Conservation (phyloP, 768 basidiomycete genomes). For the Collybia nuda region DNA sequence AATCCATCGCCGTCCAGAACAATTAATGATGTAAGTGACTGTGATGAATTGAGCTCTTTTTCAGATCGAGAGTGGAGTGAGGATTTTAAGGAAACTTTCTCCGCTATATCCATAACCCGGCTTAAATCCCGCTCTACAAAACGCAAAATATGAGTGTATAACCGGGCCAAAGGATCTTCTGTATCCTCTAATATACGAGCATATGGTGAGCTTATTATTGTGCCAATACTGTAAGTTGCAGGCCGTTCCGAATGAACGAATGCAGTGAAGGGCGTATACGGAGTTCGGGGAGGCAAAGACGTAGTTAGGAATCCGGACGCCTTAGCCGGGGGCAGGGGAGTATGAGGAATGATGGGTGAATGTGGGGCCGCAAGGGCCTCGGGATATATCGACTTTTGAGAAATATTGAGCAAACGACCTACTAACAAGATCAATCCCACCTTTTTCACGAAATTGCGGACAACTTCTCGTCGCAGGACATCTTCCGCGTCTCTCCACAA, state of each 20-base stretch:
- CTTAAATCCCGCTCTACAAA: slow-evolving; percentile 78
- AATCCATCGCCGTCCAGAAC: slow-evolving; percentile 46
- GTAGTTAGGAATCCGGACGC: slow-evolving; percentile 23
- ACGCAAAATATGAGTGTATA: slow-evolving; percentile 81
- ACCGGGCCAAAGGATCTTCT: slow-evolving; percentile 65
- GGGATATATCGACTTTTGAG: slow-evolving; percentile 66
- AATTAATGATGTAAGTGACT: neutral
- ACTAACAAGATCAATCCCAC: slow-evolving; percentile 32
- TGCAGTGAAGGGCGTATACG: slow-evolving; percentile 53
- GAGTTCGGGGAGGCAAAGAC: slow-evolving; percentile 38
- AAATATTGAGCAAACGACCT: slow-evolving; percentile 4
- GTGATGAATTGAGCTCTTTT: slow-evolving; percentile 11
- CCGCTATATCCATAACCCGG: slow-evolving; percentile 75
- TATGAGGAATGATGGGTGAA: slow-evolving; percentile 76
- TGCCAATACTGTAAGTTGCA: slow-evolving; percentile 21
- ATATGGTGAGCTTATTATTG: slow-evolving; percentile 28
- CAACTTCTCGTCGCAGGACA: slow-evolving; percentile 69
- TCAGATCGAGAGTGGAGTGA: slow-evolving; percentile 20
- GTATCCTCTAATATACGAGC: slow-evolving; percentile 62
- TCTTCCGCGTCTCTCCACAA: slow-evolving; percentile 91
- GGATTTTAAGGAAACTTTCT: slow-evolving; percentile 57
- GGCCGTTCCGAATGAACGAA: slow-evolving; percentile 44
- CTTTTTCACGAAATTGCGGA: slow-evolving; percentile 76
- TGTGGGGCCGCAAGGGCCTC: slow-evolving; percentile 67
- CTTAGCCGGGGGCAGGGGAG: slow-evolving; percentile 53